These are phyloP conservation scores for Metarhizium album DNA, from an alignment of 2,329 filamentous ascomycete species.

Conservation along the genomic window DNA sequence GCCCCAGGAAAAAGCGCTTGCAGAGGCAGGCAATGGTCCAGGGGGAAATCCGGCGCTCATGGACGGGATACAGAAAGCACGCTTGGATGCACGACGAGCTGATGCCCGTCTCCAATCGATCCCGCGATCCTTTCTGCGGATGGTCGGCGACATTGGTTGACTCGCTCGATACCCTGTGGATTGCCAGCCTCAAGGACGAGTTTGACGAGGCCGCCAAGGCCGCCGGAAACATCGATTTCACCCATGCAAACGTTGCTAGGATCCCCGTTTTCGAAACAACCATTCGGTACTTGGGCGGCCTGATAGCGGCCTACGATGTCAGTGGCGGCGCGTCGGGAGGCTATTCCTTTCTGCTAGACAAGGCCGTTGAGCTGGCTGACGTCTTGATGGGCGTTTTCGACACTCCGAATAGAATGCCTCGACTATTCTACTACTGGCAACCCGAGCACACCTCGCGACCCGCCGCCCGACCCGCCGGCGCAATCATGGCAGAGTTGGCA, in stretches of 20 bases:
- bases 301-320: conserved; percentile 79
- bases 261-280: conserved; percentile 92
- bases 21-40: conserved; percentile 57
- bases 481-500: conserved; percentile 61
- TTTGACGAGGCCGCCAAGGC: conserved; percentile 67
- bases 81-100: conserved; percentile 87
- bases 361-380: conserved; percentile 70
- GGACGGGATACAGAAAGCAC: conserved; percentile 68
- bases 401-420: conserved; percentile 87
- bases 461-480: conserved; percentile 48
- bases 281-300: conserved; percentile 81
- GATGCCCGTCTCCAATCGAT: conserved; percentile 55
- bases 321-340: conserved; percentile 47
- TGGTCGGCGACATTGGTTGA: conserved; percentile 88
- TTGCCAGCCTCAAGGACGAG: conserved; percentile 68
- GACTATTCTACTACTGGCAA: conserved; percentile 70
- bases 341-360: conserved; percentile 60
- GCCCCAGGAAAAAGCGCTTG: conserved; percentile 50
- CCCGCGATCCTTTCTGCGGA: conserved; percentile 75
- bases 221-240: conserved; percentile 72
- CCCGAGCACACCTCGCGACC: conserved; percentile 52
- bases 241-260: conserved; percentile 49
- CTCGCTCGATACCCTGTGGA: conserved; percentile 73
- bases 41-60: conserved; percentile 64
- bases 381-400: conserved; percentile 77